phyloP scores from a whole-genome alignment of 2,329 filamentous ascomycete genomes.

The Botrytis squamosa region DNA sequence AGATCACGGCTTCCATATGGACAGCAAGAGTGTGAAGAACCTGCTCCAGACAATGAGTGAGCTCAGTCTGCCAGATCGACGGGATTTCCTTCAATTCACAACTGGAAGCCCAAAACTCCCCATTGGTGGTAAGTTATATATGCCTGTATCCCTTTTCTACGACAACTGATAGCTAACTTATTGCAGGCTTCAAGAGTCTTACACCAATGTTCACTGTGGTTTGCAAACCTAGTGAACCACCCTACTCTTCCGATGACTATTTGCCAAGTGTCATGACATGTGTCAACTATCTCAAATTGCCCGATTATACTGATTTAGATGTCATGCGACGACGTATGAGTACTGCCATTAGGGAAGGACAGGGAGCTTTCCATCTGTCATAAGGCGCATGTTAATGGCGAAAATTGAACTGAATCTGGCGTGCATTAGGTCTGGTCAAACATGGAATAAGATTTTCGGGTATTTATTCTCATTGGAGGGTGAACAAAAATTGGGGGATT shows the following conservation, averaged over 20 bases:
- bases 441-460: slow-evolving; percentile 21
- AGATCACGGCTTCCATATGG: slow-evolving; percentile 97
- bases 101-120: slow-evolving; percentile 97
- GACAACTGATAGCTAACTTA: slow-evolving; percentile 39
- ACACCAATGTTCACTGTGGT: slow-evolving; percentile 99
- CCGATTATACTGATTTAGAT: slow-evolving; percentile 81
- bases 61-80: slow-evolving; percentile 68
- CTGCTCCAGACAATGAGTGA: slow-evolving; percentile 93
- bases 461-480: slow-evolving; percentile 26
- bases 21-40: slow-evolving; percentile 93
- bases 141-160: neutral
- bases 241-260: slow-evolving; percentile 93
- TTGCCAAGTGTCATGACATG: slow-evolving; percentile 99
- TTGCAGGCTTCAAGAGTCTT: slow-evolving; percentile 85
- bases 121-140: slow-evolving; percentile 75
- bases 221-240: slow-evolving; percentile 95
- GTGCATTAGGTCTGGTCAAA: slow-evolving; percentile 21
- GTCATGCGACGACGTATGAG: slow-evolving; percentile 75
- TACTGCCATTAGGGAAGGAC: slow-evolving; percentile 89
- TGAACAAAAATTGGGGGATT: slow-evolving; percentile 18
- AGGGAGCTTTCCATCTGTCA: slow-evolving; percentile 95
- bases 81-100: slow-evolving; percentile 96
- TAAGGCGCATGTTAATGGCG: slow-evolving; percentile 44
- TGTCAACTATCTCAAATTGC: slow-evolving; percentile 97
- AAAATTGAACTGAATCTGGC: slow-evolving; percentile 21